Conservation (phyloP, 2,329 filamentous ascomycete genomes). For the Incumbomyces lentus region DNA sequence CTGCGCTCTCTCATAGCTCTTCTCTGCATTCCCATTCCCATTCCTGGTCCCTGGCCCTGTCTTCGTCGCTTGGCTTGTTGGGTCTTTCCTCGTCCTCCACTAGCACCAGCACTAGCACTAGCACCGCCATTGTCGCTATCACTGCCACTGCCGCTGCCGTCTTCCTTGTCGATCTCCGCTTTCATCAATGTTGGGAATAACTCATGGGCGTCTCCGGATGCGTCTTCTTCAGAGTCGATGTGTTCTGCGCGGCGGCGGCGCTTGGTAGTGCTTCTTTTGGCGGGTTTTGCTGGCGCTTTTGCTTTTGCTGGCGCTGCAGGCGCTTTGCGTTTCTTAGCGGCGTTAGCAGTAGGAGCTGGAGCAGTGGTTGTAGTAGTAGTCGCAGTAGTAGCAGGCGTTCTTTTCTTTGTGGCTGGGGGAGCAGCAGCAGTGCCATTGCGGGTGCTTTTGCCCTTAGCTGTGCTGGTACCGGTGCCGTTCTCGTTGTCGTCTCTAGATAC, state of each 20-base stretch:
- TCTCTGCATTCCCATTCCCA: background rate
- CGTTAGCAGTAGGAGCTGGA: too few relatives aligned
- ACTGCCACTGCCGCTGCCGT: background rate
- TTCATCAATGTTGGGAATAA: too few relatives aligned
- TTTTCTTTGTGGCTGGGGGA: background rate
- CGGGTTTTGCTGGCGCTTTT: background rate
- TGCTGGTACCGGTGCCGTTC: background rate
- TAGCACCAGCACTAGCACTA: background rate
- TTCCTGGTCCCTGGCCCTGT: too few relatives aligned
- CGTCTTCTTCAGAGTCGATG: too few relatives aligned
- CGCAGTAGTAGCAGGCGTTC: background rate
- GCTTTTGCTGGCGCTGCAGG: too few relatives aligned
- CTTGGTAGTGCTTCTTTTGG: background rate
- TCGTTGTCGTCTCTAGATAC: background rate
- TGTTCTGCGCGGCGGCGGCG: too few relatives aligned
- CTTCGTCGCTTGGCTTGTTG: background rate
- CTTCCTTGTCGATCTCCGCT: background rate
- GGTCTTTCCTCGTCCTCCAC: background rate
- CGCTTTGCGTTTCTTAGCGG: too few relatives aligned
- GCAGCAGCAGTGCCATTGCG: background rate
- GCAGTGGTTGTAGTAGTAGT: background rate
- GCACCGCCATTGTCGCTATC: too few relatives aligned
- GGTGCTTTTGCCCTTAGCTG: background rate
- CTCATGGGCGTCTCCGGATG: too few relatives aligned
- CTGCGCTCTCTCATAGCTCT: slow-evolving; percentile 10